Evolutionary conservation across 2,329 filamentous ascomycete genomes (phyloP), one percentile per base, ranked within the genome.

Genomic region (Colletotrichum sp.): DNA sequence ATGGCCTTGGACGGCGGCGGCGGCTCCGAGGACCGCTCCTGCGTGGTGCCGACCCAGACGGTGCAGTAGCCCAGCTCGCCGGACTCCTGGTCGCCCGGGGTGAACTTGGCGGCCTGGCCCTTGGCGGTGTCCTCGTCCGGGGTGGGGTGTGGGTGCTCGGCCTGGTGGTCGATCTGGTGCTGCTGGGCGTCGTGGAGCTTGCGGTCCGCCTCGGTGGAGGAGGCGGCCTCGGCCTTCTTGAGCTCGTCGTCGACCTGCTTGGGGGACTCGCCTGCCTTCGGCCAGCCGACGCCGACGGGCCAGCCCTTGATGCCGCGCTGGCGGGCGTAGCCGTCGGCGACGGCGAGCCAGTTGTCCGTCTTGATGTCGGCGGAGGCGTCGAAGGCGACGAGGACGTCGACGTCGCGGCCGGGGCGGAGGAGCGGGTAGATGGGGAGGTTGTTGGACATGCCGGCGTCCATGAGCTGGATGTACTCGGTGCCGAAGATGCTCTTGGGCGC

Each of bases 391-490:
- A 99, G 88, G 59, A 99, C 90, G 80, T 99, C 97, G 8, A 99
- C 93, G 72, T 98, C 91, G 44, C 97, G 91, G 4, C 96, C 96
- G 0, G 95, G 95, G 13, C 97, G 93, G 21, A 99, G 92, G 5
- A 99, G 90, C 0, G 97, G 97, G 83, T 99, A 99, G 57, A 99
- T 96, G 3, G 97, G 97, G 10, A 99, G 89, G 81, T 99, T 99
- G 83, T 99, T 99, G 78, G 95, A 98, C 97, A 99, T 99, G 67
- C 97, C 97, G 3, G 97, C 96, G 84, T 99, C 97, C 96, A 98
- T 99, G 18, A 96, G 89, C 78, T 95, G 93, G 21, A 96, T 89
- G 82, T 98, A 94, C 60, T 93, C 89, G 16, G 89, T 90, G 21
- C 91, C 88, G 80, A 95, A 93, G 52, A 98, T 91, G 74, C 92